Percentiles rank a stretch among this genome's conserved stretches.
These are phyloP conservation scores for Mortierella polycephala DNA, from an alignment of 371 early-diverging fungal genomes.

Conservation along the genomic window DNA sequence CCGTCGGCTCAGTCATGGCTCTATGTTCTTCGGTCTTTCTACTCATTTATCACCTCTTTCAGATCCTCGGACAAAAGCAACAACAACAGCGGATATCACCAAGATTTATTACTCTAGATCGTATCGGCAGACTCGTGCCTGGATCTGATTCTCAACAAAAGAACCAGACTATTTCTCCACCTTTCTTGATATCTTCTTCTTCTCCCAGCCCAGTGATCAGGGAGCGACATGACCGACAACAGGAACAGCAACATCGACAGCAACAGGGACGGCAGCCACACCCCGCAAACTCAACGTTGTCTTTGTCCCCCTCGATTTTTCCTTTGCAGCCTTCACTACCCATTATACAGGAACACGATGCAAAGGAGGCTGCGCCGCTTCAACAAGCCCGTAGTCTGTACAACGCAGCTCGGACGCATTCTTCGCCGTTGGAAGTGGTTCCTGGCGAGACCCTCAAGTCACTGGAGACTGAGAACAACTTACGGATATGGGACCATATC, in stretches of 20 bases:
- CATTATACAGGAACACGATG: background rate
- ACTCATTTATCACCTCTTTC: background rate
- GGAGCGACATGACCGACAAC: background rate
- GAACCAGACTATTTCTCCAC: background rate
- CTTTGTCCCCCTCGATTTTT: background rate
- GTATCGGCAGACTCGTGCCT: background rate
- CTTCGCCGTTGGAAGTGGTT: constrained; percentile 15
- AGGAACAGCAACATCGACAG: constrained; percentile 5
- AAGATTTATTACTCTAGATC: background rate
- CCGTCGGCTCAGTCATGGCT: constrained; percentile 3
- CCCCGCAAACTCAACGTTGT: background rate
- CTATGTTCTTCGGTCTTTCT: constrained; percentile 13
- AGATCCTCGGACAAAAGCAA: background rate
- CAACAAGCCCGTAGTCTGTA: too few relatives aligned
- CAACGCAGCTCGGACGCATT: background rate
- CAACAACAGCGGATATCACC: background rate
- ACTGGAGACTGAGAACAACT: constrained; percentile 10
- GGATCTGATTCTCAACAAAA: background rate
- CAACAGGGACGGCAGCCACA: background rate
- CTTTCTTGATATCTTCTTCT: background rate
- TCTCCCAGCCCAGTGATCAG: background rate
- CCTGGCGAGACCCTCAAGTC: constrained; percentile 20
- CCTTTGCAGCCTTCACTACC: background rate
- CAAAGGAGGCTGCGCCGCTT: background rate
- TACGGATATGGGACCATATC: constrained; percentile 50